Evolutionary conservation across 2,329 filamentous ascomycete genomes (phyloP).

Genomic region (Xylaria sp.): DNA sequence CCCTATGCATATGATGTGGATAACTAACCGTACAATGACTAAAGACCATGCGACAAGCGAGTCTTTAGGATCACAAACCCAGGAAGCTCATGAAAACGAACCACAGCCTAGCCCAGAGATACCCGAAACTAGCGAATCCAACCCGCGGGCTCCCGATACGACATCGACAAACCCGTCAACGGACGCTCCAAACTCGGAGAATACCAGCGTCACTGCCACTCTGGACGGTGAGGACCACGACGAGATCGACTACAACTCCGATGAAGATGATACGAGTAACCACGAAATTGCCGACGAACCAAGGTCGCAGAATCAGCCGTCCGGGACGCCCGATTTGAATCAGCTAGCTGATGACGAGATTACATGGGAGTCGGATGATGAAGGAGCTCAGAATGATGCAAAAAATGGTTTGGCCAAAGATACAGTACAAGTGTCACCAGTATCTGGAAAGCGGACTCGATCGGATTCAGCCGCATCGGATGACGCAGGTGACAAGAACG

Average conservation of each 20-base stretch:
- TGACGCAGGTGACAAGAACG: conserved; percentile 37
- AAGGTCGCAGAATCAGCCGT: conserved; percentile 26
- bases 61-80: conserved; percentile 15
- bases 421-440: conserved; percentile 45
- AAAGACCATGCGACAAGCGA: conserved; percentile 32
- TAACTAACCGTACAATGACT: conserved; percentile 30
- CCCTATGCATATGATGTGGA: conserved; percentile 7
- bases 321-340: conserved; percentile 31
- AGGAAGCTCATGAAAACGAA: conserved; percentile 8
- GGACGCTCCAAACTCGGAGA: conserved; percentile 43
- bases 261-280: not conserved
- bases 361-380: conserved; percentile 44
- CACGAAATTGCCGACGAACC: conserved; percentile 29
- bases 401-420: conserved; percentile 30
- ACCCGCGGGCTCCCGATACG: conserved; percentile 21
- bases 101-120: conserved; percentile 8
- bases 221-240: conserved; percentile 42
- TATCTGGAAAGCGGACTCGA: conserved; percentile 39
- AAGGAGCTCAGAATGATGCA: conserved; percentile 33
- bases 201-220: conserved; percentile 44
- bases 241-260: conserved; percentile 41
- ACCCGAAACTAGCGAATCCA: conserved; percentile 5
- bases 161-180: conserved; percentile 28
- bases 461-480: conserved; percentile 38
- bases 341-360: conserved; percentile 40